Evolutionary conservation across 176 grass and related monocot genomes (phyloP).

Genomic region (Melocanna baccifera): DNA sequence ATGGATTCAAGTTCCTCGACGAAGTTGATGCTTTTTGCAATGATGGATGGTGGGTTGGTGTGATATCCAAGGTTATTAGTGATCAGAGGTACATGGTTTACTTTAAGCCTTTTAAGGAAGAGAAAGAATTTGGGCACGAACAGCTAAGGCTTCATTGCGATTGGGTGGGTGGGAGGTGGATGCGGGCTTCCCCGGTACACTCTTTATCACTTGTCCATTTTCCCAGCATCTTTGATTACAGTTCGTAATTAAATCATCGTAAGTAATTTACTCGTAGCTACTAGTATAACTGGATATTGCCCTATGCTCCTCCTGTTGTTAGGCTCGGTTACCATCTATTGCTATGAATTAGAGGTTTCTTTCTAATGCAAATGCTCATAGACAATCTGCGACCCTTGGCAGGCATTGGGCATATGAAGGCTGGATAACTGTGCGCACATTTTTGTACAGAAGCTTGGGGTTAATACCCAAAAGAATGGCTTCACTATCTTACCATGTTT

Average conservation of each 20-base stretch:
- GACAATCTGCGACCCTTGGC: background rate
- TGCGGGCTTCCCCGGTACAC: slow-evolving; percentile 46
- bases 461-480: background rate
- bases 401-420: slow-evolving; percentile 44
- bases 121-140: slow-evolving; percentile 47
- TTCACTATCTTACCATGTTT: background rate
- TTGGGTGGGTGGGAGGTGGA: slow-evolving; percentile 76
- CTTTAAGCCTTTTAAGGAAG: slow-evolving; percentile 76
- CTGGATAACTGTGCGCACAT: background rate
- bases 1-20: slow-evolving; percentile 57
- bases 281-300: background rate
- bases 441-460: slow-evolving; percentile 1
- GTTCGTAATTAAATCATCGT: background rate
- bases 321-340: background rate
- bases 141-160: slow-evolving; percentile 70
- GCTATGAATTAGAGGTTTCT: background rate
- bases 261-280: background rate
- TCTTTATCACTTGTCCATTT: background rate
- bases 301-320: background rate
- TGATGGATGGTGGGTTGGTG: slow-evolving; percentile 83
- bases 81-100: slow-evolving; percentile 56
- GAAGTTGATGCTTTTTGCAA: slow-evolving; percentile 84
- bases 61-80: slow-evolving; percentile 60
- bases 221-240: background rate
- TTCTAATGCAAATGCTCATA: background rate